Evolutionary conservation across 179 eudicot species (phyloP), one percentile per base, ranked within the genome.

Genomic region (Beta corolliflora): DNA sequence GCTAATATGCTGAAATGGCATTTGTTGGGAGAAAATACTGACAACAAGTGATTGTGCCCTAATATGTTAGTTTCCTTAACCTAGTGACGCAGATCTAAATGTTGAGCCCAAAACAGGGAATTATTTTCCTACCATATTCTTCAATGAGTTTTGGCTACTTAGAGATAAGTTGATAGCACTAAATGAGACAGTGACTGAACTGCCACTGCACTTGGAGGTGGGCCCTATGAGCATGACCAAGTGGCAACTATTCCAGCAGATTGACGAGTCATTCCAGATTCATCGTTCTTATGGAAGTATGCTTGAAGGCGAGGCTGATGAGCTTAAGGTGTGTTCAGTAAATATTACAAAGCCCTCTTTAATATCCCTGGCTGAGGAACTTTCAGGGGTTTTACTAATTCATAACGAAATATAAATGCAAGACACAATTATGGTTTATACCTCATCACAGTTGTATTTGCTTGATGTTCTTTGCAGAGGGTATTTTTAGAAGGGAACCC

Each of bases 281-380:
- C 99, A 97, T 53, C 96, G 95, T 85, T 90, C 83, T 81, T 97
- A 97, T 83, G 99, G 99, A 84, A 97, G 99, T 89, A 97, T 97
- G 99, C 84, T 94, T 80, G 99, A 97, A 67, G 99, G 99, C 55
- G 99, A 97, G 87, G 93, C 95, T 83, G 99, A 97, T 82, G 97
- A 97, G 83, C 98, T 97, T 68, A 97, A 97, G 99, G 99, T 97
- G 86, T 69, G 75, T 52, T 15, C 3, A 36, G 41, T 36, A 36
- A 36, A 0, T 60, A 53, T 56, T 54, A 23, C 16, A 15, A 41
- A 67, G 53, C 73, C 53, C 75, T 25, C 13, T 9, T 73, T 75
- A 25, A 56, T 75, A 55, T 68, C 23, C 80, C 25, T 74, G 2
- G 53, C 74, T 36, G 21, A 11, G 80, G 56, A 31, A 56, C 25